Evolutionary conservation across 1,284 basidiomycete genomes (phyloP).

Genomic region (Sporisorium exsertum): DNA sequence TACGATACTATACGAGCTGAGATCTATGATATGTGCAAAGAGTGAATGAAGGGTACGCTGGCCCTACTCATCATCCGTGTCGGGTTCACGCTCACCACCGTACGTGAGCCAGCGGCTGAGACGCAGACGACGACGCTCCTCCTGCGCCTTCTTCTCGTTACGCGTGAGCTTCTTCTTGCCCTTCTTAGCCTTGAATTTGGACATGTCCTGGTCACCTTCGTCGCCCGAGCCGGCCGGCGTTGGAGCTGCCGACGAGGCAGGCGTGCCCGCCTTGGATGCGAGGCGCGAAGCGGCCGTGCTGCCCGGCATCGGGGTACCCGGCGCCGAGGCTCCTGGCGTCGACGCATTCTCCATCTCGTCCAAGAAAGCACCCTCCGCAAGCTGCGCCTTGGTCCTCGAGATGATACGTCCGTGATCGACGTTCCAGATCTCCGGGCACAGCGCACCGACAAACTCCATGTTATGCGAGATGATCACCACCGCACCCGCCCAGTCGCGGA

Average conservation of each 20-base stretch:
- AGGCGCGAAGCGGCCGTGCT: constrained; percentile 70
- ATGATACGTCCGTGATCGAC: constrained; percentile 81
- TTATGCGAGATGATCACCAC: constrained; percentile 98
- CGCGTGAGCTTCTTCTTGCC: constrained; percentile 69
- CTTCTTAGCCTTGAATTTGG: constrained; percentile 68
- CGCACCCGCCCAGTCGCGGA: constrained; percentile 94
- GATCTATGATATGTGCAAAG: constrained; percentile 2
- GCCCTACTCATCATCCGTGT: constrained; percentile 65
- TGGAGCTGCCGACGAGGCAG: constrained; percentile 68
- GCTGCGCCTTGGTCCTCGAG: constrained; percentile 85
- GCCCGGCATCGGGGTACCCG: constrained; percentile 72
- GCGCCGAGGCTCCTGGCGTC: constrained; percentile 79
- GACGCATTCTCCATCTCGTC: constrained; percentile 72
- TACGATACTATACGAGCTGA: not conserved
- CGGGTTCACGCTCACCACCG: constrained; percentile 65
- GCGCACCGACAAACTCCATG: constrained; percentile 69
- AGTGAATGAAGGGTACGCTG: not conserved
- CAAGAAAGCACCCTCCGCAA: constrained; percentile 81
- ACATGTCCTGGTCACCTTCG: constrained; percentile 69
- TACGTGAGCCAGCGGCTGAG: constrained; percentile 64
- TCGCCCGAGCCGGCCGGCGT: constrained; percentile 71
- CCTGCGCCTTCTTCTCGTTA: constrained; percentile 68
- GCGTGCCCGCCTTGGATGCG: constrained; percentile 68
- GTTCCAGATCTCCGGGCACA: constrained; percentile 74
- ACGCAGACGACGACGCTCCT: constrained; percentile 64